Percentiles rank a stretch among this genome's conserved stretches.
Conservation (phyloP, 306 rosid species). For the apple (Malus domestica) region DNA sequence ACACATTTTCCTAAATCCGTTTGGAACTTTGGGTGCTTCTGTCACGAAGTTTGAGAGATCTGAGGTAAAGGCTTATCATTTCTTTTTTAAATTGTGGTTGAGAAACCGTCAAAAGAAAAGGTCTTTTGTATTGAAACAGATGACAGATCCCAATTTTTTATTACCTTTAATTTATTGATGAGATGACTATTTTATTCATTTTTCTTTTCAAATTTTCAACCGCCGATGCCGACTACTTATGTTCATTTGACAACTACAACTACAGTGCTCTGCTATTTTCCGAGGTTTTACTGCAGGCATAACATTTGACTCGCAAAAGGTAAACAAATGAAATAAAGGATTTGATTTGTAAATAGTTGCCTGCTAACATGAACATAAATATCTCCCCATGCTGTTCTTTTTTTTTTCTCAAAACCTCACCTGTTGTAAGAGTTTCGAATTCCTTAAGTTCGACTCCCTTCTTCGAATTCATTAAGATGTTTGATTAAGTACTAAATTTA, state of each 20-base stretch:
- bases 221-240: background rate
- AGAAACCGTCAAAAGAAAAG: constrained; percentile 9
- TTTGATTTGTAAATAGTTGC: background rate
- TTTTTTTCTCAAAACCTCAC: too few relatives aligned
- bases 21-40: constrained; percentile 5
- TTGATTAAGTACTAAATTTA: too few relatives aligned
- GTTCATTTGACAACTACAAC: background rate
- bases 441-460: too few relatives aligned
- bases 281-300: too few relatives aligned
- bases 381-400: too few relatives aligned
- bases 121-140: background rate
- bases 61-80: background rate
- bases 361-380: background rate
- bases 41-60: constrained; percentile 26
- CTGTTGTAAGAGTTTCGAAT: too few relatives aligned
- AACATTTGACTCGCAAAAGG: background rate
- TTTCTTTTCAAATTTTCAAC: background rate
- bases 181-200: background rate
- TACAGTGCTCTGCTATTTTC: background rate
- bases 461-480: too few relatives aligned
- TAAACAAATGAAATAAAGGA: background rate
- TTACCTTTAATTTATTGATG: background rate
- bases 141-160: constrained; percentile 36
- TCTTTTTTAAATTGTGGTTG: background rate
- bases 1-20: constrained; percentile 16